Base-by-base conservation (phyloP, 2,329 filamentous ascomycete species). In the Xylaria sp. region DNA sequence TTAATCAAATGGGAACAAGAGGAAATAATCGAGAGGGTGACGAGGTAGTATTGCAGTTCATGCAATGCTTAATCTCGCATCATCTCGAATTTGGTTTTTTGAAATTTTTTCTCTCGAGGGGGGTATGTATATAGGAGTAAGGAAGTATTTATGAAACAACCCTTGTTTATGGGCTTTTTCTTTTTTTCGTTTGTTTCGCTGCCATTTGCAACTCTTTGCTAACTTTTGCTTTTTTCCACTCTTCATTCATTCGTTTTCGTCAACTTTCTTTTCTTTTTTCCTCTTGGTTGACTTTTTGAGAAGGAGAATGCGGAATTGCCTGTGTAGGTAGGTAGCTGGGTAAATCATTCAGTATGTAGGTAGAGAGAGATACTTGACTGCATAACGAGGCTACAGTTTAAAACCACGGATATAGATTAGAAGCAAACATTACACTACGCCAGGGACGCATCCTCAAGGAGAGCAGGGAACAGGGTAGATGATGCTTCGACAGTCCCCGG, bases 41-140 rank as follows among this genome's bases (percentile, higher is more conserved):
- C n/a, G 27, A 35, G 51, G 55, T 58, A 29, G 55, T 44, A 58
- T 58, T 58, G 55, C 55, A 44, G 55, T 44, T 58, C 55, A 58
- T 58, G 55, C 55, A 58, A 44, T 47, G 25, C 55, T n/a, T 27
- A 29, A 58, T 58, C 37, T 58, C 25, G 55, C 37, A 58, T 58
- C 25, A 58, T 58, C 40, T 21, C 23, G 37, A 44, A n/a, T 44
- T 16, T 44, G n/a, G n/a, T n/a, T n/a, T n/a, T n/a, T n/a, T n/a
- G n/a, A n/a, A n/a, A n/a, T n/a, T 44, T 16, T 44, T 44, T n/a
- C 40, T 44, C 16, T 5, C 40, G 16, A n/a, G 54, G 35, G 37
- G 37, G 12, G 25, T 58, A 32, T 25, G 5, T 47, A 44, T 29
- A 44, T 58, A 58, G 32, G 10, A 35, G 32, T 35, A 35, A 35